phyloP scores from a whole-genome alignment of 169 alveolate genomes.

The Cryptosporidium sp. region DNA sequence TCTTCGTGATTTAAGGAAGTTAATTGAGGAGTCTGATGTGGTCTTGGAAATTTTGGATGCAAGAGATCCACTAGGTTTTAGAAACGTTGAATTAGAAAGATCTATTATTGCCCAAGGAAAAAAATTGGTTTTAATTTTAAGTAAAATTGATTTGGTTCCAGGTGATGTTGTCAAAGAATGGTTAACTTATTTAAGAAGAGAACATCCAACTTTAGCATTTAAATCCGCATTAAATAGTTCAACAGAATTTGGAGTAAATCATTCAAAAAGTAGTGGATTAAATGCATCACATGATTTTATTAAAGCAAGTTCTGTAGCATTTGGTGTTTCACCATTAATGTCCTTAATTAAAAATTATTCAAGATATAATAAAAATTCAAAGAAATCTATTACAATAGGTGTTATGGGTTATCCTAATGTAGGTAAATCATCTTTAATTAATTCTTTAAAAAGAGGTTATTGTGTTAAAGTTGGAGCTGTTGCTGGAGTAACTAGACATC shows the following conservation, averaged over 20 bases:
- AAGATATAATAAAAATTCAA: constrained; percentile 84
- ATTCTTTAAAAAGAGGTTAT: constrained; percentile 89
- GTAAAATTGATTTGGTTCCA: constrained; percentile 95
- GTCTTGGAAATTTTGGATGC: constrained; percentile 92
- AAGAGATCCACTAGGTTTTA: constrained; percentile 92
- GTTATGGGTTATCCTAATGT: constrained; percentile 95
- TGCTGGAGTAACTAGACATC: constrained; percentile 93
- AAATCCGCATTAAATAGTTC: constrained; percentile 83
- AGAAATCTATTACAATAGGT: constrained; percentile 89
- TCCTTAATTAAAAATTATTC: constrained; percentile 88
- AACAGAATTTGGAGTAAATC: constrained; percentile 55
- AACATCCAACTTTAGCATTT: constrained; percentile 76
- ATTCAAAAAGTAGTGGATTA: constrained; percentile 45
- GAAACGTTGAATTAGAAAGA: constrained; percentile 89
- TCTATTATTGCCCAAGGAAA: constrained; percentile 86
- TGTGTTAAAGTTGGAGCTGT: constrained; percentile 91
- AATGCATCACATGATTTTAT: constrained; percentile 73
- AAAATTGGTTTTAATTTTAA: constrained; percentile 89
- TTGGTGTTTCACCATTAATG: constrained; percentile 89
- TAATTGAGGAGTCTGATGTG: constrained; percentile 90
- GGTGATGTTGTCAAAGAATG: constrained; percentile 82
- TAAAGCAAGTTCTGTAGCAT: constrained; percentile 82
- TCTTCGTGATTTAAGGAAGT: constrained; percentile 84
- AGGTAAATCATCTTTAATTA: constrained; percentile 93
- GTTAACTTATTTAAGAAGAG: constrained; percentile 77